Conservation (phyloP, 306 rosid species). For the Citrullus mucosospermus region DNA sequence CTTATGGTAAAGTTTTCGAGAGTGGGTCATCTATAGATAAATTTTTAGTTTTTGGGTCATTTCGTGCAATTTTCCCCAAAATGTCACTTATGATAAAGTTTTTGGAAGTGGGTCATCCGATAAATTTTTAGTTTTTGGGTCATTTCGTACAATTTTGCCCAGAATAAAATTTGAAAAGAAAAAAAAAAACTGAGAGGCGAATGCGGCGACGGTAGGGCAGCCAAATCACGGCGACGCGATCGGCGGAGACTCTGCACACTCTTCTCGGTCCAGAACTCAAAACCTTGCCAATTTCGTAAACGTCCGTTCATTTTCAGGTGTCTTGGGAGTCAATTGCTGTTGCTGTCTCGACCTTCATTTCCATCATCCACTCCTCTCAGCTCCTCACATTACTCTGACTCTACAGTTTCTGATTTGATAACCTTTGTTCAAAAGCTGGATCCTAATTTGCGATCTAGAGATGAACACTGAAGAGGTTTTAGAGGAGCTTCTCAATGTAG, state of each 20-base stretch:
- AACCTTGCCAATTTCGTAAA: background rate
- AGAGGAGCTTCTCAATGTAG: constrained; percentile 57
- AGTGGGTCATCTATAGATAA: too few species aligned
- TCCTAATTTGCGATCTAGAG: background rate
- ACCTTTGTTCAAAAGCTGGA: background rate
- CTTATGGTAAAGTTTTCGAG: too few species aligned
- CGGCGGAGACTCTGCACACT: background rate
- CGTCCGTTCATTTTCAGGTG: background rate
- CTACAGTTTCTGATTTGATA: background rate
- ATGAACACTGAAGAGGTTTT: constrained; percentile 52
- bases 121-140: too few species aligned
- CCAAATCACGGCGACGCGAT: background rate
- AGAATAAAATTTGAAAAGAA: too few species aligned
- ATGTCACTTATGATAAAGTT: too few species aligned
- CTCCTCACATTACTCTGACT: background rate
- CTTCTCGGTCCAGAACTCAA: background rate
- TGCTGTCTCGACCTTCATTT: background rate
- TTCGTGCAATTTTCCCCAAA: too few species aligned
- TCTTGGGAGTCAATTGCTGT: background rate
- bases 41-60: too few species aligned
- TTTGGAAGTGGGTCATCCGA: too few species aligned
- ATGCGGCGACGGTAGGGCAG: background rate
- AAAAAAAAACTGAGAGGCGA: background rate
- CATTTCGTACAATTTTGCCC: too few species aligned
- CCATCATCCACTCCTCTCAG: background rate